Evolutionary conservation across 2,329 filamentous ascomycete genomes (phyloP).

Genomic region (Dactylellina cionopaga): DNA sequence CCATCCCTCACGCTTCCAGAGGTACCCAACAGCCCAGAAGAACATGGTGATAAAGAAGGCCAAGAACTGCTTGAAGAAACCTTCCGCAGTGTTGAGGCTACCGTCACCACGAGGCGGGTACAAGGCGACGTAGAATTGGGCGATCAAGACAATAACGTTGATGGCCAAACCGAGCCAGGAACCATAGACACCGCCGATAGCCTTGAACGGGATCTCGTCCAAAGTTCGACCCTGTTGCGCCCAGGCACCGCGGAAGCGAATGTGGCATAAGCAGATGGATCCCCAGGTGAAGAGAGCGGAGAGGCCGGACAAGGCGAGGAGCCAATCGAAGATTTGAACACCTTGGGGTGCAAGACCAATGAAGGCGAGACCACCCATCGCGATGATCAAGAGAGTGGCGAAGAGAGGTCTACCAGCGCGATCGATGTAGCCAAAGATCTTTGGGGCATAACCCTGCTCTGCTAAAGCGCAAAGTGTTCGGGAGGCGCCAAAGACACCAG

Average conservation of each 20-base stretch:
- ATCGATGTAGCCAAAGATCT: slow-evolving; percentile 69
- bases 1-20: slow-evolving; percentile 74
- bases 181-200: slow-evolving; percentile 70
- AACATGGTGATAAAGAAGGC: slow-evolving; percentile 66
- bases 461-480: slow-evolving; percentile 70
- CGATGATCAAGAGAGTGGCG: slow-evolving; percentile 64
- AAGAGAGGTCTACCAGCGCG: slow-evolving; percentile 68
- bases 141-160: slow-evolving; percentile 67
- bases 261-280: slow-evolving; percentile 73
- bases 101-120: slow-evolving; percentile 43
- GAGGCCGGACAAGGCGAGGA: slow-evolving; percentile 72
- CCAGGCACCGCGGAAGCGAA: slow-evolving; percentile 74
- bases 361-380: slow-evolving; percentile 66
- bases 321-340: slow-evolving; percentile 70
- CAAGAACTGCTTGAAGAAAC: slow-evolving; percentile 68
- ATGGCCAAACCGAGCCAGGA: slow-evolving; percentile 71
- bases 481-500: slow-evolving; percentile 69
- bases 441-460: slow-evolving; percentile 70
- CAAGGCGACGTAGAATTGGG: slow-evolving; percentile 63
- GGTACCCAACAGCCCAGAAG: slow-evolving; percentile 69
- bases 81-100: slow-evolving; percentile 59
- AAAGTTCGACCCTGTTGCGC: slow-evolving; percentile 67
- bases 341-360: slow-evolving; percentile 64
- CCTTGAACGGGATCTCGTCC: slow-evolving; percentile 73
- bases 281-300: slow-evolving; percentile 74